These are phyloP conservation scores for Cymbidium sinense DNA, from an alignment of 106 monocot species.

Conservation along the genomic window DNA sequence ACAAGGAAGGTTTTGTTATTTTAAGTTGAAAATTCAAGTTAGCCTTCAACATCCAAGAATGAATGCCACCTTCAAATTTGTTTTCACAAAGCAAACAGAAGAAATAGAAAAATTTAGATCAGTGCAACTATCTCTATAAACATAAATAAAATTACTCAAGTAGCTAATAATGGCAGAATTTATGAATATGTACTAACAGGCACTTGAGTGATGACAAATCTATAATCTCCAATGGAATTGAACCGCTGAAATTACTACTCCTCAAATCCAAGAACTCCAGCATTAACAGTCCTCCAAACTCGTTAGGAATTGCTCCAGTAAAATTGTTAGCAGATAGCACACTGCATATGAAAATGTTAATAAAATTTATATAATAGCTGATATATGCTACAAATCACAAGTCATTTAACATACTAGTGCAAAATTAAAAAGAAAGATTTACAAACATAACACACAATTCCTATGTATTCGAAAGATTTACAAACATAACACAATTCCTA, in stretches of 20 bases:
- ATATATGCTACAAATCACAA: neutral
- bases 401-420: neutral
- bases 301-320: conserved; percentile 62
- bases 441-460: no score
- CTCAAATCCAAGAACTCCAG: conserved; percentile 75
- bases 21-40: conserved; percentile 1
- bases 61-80: conserved; percentile 23
- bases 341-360: conserved; percentile 15
- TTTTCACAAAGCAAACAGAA: conserved; percentile 47
- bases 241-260: conserved; percentile 43
- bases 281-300: conserved; percentile 48
- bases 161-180: neutral
- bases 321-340: conserved; percentile 39
- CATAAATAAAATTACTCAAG: neutral
- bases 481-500: no score
- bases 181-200: conserved; percentile 37
- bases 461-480: no score
- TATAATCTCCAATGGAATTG: conserved; percentile 57
- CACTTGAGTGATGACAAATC: conserved; percentile 55
- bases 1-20: no score
- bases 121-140: neutral
- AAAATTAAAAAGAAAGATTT: no score
- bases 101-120: neutral
- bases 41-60: conserved; percentile 17
- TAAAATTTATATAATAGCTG: neutral